Base-by-base conservation (phyloP, 208 protist genomes). In the Acanthamoeba castellanii region DNA sequence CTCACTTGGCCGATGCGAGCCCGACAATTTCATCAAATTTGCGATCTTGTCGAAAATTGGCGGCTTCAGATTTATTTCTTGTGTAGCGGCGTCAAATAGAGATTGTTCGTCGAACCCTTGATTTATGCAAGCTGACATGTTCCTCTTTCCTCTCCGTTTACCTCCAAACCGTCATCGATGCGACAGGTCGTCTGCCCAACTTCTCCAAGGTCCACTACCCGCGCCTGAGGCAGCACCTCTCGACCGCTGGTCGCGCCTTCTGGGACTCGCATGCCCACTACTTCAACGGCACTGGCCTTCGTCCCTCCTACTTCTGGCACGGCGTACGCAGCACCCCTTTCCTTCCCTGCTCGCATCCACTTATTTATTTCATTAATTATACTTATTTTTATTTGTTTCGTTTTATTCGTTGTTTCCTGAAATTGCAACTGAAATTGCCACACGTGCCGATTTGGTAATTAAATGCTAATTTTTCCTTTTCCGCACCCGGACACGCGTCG, bases 131-230 rank as follows among this genome's bases (percentile, higher is more conserved):
- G 37, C 55, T 22, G 55, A 61, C 55, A 66, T 20, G 14, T 76
- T 76, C n/a, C 14, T 76, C 37, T 42, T 3, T 42, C 37, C 37
- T 42, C 37, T 42, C 37, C 3, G 37, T 72, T 72, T 13, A 30
- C 30, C 55, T 22, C 4, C 16, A 61, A 61, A 27, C 27, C 20
- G 20, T 32, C 30, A 14, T 4, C 57, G 45, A 34, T 9, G 8
- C 30, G 57, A n/a, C 42, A 85, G 89, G 89, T 45, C 89, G 89
- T 45, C 59, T 94, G 34, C 37, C 61, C 59, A 76, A 94, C 89
- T 94, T 94, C 89, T 94, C 89, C 34, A 94, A 94, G 52, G 61
- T 94, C 59, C 85, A 91, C 85, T 94, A 94, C 52, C 89, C 89
- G 25, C 68, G 66, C 37, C 89, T 94, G 92, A 25, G 89, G 22